Evolutionary conservation across 1,284 basidiomycete genomes (phyloP).

Genomic region (Ustilago lituana): DNA sequence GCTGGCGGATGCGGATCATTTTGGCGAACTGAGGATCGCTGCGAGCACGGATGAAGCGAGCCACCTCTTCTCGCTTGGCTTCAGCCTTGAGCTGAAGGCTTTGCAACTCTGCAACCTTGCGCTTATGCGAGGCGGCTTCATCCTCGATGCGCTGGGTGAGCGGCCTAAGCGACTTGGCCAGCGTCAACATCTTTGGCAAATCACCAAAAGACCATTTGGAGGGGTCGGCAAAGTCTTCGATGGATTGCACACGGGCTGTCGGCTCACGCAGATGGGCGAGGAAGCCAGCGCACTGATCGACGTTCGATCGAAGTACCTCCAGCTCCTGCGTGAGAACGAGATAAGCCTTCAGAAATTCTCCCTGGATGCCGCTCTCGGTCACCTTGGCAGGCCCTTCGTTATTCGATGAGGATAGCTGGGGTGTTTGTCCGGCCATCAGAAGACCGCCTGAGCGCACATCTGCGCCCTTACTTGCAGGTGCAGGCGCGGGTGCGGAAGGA

Average conservation of each 20-base stretch:
- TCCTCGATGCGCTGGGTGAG: slow-evolving; percentile 34
- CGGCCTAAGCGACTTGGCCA: slow-evolving; percentile 49
- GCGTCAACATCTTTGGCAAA: slow-evolving; percentile 51
- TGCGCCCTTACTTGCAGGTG: slow-evolving; percentile 2
- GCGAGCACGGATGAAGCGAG: slow-evolving; percentile 78
- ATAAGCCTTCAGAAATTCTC: slow-evolving; percentile 64
- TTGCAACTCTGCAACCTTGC: slow-evolving; percentile 68
- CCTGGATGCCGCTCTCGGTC: slow-evolving; percentile 58
- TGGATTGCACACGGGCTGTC: slow-evolving; percentile 25
- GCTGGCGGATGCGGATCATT: slow-evolving; percentile 79
- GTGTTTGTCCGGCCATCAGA: slow-evolving; percentile 19
- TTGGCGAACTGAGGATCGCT: slow-evolving; percentile 81
- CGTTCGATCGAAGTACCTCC: slow-evolving; percentile 47
- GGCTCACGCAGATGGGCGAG: slow-evolving; percentile 58
- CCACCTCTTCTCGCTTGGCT: slow-evolving; percentile 61
- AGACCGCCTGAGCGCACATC: slow-evolving; percentile 12
- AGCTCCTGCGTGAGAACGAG: slow-evolving; percentile 68
- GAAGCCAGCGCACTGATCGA: slow-evolving; percentile 60
- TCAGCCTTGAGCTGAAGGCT: slow-evolving; percentile 70
- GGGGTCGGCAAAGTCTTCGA: slow-evolving; percentile 53
- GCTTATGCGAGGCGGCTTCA: slow-evolving; percentile 55
- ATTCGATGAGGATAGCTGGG: slow-evolving; percentile 25
- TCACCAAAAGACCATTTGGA: slow-evolving; percentile 68
- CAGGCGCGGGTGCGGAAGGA: background rate
- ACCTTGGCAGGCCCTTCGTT: slow-evolving; percentile 40